phyloP scores from a whole-genome alignment of 108 stramenopile species.

The Nitzschia palea region DNA sequence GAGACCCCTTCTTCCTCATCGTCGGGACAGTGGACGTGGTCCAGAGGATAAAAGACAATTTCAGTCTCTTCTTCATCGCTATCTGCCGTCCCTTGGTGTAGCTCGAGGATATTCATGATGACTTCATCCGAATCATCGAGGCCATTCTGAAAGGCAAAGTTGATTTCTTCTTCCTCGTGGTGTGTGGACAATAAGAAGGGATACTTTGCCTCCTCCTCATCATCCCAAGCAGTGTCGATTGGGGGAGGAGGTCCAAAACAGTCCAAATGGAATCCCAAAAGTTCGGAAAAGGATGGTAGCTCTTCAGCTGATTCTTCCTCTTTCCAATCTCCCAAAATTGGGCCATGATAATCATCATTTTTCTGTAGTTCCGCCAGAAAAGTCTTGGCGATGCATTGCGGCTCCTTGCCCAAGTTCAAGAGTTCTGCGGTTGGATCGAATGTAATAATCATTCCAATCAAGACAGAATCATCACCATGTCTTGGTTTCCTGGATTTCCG shows the following conservation, averaged over 20 bases:
- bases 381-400: background rate
- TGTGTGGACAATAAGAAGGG: background rate
- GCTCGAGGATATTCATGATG: no score
- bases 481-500: slow-evolving; percentile 1
- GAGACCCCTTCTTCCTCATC: slow-evolving; percentile 14
- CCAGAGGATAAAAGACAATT: slow-evolving; percentile 10
- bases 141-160: background rate
- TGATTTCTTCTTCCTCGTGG: background rate
- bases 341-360: slow-evolving; percentile 13
- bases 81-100: no score
- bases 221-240: background rate
- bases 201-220: background rate
- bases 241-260: background rate
- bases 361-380: slow-evolving; percentile 14
- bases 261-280: slow-evolving; percentile 28
- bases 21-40: background rate
- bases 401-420: slow-evolving; percentile 3
- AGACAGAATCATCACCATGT: slow-evolving; percentile 10
- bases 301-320: background rate
- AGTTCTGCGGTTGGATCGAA: slow-evolving; percentile 27
- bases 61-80: background rate
- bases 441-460: slow-evolving; percentile 24
- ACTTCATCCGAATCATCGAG: no score
- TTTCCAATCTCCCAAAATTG: slow-evolving; percentile 14
- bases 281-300: background rate